Percentiles rank a stretch among this genome's conserved stretches.
These are phyloP conservation scores for Irpex sp. DNA, from an alignment of 1,284 basidiomycete species.

Conservation along the genomic window DNA sequence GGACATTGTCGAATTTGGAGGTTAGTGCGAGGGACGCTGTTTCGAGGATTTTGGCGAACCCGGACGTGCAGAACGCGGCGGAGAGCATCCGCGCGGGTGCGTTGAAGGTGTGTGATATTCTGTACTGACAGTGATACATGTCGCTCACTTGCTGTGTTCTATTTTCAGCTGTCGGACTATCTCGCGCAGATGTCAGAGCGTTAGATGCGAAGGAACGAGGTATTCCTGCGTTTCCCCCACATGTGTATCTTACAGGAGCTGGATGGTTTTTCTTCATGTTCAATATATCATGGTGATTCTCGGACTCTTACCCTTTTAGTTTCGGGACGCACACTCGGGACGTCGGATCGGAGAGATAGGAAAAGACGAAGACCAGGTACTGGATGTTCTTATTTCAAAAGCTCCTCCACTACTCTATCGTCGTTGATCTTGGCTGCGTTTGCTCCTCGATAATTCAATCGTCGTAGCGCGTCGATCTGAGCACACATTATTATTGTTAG, in stretches of 20 bases:
- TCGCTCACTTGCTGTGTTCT: conserved; percentile 1
- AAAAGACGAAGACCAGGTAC: not conserved
- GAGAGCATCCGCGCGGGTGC: conserved; percentile 83
- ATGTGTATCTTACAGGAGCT: conserved; percentile 1
- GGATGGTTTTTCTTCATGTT: not conserved
- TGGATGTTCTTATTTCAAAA: conserved; percentile 36
- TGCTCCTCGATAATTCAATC: conserved; percentile 87
- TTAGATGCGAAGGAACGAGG: conserved; percentile 16
- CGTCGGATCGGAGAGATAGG: not conserved
- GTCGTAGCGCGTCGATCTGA: conserved; percentile 85
- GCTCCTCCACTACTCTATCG: conserved; percentile 56
- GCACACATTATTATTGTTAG: not conserved
- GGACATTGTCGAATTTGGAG: conserved; percentile 75
- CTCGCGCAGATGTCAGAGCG: conserved; percentile 73
- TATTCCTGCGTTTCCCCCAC: not conserved
- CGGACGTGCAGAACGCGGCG: conserved; percentile 86
- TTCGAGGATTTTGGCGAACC: conserved; percentile 78
- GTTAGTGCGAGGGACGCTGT: conserved; percentile 79
- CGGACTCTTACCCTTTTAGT: not conserved
- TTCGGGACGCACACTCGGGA: not conserved
- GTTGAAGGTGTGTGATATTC: conserved; percentile 64
- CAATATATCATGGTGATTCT: not conserved
- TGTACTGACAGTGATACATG: not conserved
- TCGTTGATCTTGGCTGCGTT: conserved; percentile 60
- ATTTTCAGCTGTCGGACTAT: conserved; percentile 68